Evolutionary conservation across 495 filamentous ascomycete species (phyloP).

Genomic region (Xylaria bambusicola): DNA sequence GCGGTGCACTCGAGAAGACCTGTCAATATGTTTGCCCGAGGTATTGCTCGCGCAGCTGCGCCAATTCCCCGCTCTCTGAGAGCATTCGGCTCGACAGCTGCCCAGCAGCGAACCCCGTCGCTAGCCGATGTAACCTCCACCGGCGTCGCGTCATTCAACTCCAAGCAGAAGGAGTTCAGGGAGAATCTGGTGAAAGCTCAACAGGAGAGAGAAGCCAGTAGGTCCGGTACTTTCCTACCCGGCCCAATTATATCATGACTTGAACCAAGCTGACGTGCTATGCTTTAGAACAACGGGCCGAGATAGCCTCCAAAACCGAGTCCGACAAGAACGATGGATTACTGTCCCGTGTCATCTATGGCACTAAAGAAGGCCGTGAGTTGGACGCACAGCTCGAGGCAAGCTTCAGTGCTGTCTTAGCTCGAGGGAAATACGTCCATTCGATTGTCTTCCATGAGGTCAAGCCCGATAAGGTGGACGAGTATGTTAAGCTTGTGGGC

Average conservation of each 20-base stretch:
- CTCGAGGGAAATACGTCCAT: conserved; percentile 96
- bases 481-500: conserved; percentile 91
- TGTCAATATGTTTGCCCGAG: conserved; percentile 38
- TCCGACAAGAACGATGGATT: conserved; percentile 53
- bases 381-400: conserved; percentile 93
- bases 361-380: conserved; percentile 89
- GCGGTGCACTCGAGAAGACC: conserved; percentile 8
- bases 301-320: conserved; percentile 41
- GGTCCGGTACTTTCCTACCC: conserved; percentile 56
- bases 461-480: conserved; percentile 91
- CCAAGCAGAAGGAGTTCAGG: conserved; percentile 82
- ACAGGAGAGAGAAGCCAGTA: conserved; percentile 83
- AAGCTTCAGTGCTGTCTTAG: conserved; percentile 89
- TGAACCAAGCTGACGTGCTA: conserved; percentile 19
- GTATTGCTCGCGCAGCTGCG: conserved; percentile 45
- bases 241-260: conserved; percentile 17
- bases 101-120: conserved; percentile 63
- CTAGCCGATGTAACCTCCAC: conserved; percentile 75
- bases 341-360: conserved; percentile 80
- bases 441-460: conserved; percentile 97
- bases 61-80: conserved; percentile 54
- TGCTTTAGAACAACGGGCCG: conserved; percentile 52
- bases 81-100: conserved; percentile 60
- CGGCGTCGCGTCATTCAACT: conserved; percentile 71
- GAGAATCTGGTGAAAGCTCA: conserved; percentile 74